Percentiles rank a stretch among this genome's conserved stretches.
Conservation (phyloP, 2,329 filamentous ascomycete species). For the Drechslerella dactyloides region DNA sequence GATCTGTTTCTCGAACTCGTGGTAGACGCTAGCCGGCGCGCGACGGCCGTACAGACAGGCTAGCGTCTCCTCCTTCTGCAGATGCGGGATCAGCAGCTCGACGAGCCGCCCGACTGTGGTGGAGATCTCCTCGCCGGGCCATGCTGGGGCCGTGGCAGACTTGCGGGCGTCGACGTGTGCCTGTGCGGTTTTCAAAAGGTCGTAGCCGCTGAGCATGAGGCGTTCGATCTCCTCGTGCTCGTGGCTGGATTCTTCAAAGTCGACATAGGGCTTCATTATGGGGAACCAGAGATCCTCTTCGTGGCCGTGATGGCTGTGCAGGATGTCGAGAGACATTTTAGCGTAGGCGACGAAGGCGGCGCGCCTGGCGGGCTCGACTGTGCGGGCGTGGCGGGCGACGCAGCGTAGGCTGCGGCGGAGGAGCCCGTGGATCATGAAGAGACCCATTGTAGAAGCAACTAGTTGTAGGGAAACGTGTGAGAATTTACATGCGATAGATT, state of each 20-base stretch:
- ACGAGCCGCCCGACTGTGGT: conserved; percentile 36
- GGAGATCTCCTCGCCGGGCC: conserved; percentile 48
- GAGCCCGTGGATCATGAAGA: conserved; percentile 45
- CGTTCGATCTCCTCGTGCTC: conserved; percentile 51
- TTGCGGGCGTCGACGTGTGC: conserved; percentile 39
- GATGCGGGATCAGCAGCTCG: conserved; percentile 39
- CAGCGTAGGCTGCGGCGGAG: conserved; percentile 49
- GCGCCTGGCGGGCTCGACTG: conserved; percentile 32
- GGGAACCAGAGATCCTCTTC: conserved; percentile 51
- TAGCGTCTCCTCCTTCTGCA: conserved; percentile 51
- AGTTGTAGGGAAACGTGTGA: too few relatives aligned
- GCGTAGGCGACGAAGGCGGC: conserved; percentile 47
- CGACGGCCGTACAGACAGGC: conserved; percentile 41
- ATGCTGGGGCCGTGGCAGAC: conserved; percentile 24
- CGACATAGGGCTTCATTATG: conserved; percentile 45
- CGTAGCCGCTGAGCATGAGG: conserved; percentile 24
- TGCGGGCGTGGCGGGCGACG: conserved; percentile 46
- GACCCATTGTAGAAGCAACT: conserved; percentile 20
- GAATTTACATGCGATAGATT: too few relatives aligned
- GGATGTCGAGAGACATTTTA: conserved; percentile 29
- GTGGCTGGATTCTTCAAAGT: conserved; percentile 50
- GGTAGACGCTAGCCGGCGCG: conserved; percentile 23
- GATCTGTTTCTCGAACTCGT: conserved; percentile 38
- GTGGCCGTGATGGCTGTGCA: conserved; percentile 47
- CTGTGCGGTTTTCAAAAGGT: conserved; percentile 31